A percentile compares a stretch with the other conserved stretches of the same genome.
Conservation (phyloP, 768 basidiomycete species). For the Boletus huronensis region DNA sequence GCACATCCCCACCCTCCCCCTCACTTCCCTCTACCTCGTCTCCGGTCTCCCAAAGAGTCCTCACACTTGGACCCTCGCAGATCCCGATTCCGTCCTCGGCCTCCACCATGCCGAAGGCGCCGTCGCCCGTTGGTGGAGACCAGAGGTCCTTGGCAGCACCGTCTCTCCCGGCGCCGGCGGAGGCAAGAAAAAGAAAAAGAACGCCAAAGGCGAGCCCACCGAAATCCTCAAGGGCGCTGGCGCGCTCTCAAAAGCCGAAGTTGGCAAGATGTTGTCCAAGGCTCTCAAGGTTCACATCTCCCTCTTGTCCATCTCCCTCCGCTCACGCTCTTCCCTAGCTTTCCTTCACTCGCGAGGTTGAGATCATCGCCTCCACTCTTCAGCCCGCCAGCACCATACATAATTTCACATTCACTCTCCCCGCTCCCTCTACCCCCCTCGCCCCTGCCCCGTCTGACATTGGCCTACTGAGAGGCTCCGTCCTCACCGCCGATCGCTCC, state of each 20-base stretch:
- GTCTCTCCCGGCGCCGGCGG: slow-evolving; percentile 82
- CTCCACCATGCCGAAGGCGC: slow-evolving; percentile 82
- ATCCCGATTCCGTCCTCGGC: slow-evolving; percentile 77
- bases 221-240: slow-evolving; percentile 73
- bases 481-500: slow-evolving; percentile 63
- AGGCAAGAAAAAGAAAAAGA: slow-evolving; percentile 67
- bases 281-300: slow-evolving; percentile 67
- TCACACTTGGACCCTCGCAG: slow-evolving; percentile 85
- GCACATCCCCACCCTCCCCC: slow-evolving; percentile 67
- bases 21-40: slow-evolving; percentile 82
- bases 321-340: slow-evolving; percentile 45
- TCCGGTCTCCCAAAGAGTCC: slow-evolving; percentile 88
- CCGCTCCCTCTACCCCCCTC: slow-evolving; percentile 70
- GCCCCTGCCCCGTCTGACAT: slow-evolving; percentile 67
- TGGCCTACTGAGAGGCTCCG: slow-evolving; percentile 63
- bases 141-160: slow-evolving; percentile 87
- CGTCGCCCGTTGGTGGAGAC: slow-evolving; percentile 86
- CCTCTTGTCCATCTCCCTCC: neutral
- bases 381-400: slow-evolving; percentile 93
- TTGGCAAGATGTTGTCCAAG: slow-evolving; percentile 87
- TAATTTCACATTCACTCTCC: slow-evolving; percentile 84
- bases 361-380: slow-evolving; percentile 91
- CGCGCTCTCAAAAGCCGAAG: slow-evolving; percentile 80
- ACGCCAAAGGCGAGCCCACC: slow-evolving; percentile 50
- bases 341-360: slow-evolving; percentile 88